phyloP scores from a whole-genome alignment of 1,284 basidiomycete genomes.

The Cutaneotrichosporon cutaneum region DNA sequence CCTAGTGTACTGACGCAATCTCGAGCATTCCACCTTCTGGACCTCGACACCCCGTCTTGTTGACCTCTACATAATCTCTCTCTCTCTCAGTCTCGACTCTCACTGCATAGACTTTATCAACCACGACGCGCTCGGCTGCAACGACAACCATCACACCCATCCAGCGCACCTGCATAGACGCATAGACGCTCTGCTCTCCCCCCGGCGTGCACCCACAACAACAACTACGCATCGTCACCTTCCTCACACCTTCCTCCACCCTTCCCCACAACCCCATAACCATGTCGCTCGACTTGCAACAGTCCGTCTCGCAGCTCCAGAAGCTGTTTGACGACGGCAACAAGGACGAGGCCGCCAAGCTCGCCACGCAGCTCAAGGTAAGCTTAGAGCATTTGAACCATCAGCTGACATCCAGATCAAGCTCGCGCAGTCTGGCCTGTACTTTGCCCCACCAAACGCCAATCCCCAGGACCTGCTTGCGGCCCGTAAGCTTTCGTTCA shows the following conservation, averaged over 20 bases:
- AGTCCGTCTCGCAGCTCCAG: constrained; percentile 44
- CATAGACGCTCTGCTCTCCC: neutral
- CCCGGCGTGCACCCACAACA: neutral
- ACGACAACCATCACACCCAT: neutral
- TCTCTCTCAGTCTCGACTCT: neutral
- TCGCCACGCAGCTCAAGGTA: constrained; percentile 48
- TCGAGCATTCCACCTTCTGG: neutral
- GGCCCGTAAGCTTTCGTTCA: constrained; percentile 40
- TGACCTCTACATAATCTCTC: neutral
- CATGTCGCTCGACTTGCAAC: constrained; percentile 45
- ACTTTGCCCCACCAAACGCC: constrained; percentile 49
- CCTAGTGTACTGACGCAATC: constrained; percentile 1
- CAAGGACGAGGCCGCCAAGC: constrained; percentile 36
- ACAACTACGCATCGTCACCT: constrained; percentile 3
- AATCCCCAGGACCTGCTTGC: constrained; percentile 48
- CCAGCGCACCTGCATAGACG: neutral
- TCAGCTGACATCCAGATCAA: constrained; percentile 38
- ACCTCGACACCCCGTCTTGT: neutral
- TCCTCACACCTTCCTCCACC: constrained; percentile 5
- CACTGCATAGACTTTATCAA: neutral
- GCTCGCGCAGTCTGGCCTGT: constrained; percentile 50
- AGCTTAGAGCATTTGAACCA: neutral
- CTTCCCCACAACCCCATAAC: constrained; percentile 19
- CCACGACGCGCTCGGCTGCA: neutral
- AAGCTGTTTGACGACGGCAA: constrained; percentile 35